A percentile compares a stretch with the other conserved stretches of the same genome.
Evolutionary conservation across 225 moss, liverwort and hornwort species (phyloP).

Genomic region (Thuidium tamariscinum): DNA sequence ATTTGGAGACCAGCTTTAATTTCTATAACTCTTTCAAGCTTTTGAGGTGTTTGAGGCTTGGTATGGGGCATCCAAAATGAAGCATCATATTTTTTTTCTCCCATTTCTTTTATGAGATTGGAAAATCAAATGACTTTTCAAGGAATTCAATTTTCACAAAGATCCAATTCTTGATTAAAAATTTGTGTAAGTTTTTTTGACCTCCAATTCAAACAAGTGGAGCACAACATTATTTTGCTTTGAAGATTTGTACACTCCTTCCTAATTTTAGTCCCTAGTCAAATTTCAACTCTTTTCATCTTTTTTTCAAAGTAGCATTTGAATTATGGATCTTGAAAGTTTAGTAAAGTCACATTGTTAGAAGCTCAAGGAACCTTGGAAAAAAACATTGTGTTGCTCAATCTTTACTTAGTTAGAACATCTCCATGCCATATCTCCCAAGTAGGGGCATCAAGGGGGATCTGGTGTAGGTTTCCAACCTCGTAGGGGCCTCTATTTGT

Average conservation of each 20-base stretch:
- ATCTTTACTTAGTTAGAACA: too few species aligned
- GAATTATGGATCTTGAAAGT: rapidly evolving
- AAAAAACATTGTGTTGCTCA: too few species aligned
- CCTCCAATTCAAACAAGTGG: rapidly evolving
- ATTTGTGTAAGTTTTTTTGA: background rate
- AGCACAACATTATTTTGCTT: rapidly evolving
- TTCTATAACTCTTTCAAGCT: background rate
- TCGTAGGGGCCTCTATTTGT: too few species aligned
- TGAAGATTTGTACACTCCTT: background rate
- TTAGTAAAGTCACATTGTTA: background rate
- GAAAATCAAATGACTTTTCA: background rate
- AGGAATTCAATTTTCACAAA: background rate
- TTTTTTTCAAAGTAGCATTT: background rate
- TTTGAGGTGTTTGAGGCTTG: rapidly evolving
- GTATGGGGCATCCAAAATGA: background rate
- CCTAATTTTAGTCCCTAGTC: background rate
- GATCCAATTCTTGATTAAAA: rapidly evolving
- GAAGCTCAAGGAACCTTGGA: background rate
- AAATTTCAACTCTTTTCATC: background rate
- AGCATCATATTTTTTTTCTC: background rate
- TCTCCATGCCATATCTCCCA: too few species aligned
- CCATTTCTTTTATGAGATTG: background rate
- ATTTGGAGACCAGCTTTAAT: rapidly evolving
- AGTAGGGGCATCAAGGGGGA: too few species aligned
- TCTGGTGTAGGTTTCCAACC: too few species aligned